A percentile compares a stretch with the other conserved stretches of the same genome.
Conservation (phyloP, 768 basidiomycete species). For the Podaxis sp. region DNA sequence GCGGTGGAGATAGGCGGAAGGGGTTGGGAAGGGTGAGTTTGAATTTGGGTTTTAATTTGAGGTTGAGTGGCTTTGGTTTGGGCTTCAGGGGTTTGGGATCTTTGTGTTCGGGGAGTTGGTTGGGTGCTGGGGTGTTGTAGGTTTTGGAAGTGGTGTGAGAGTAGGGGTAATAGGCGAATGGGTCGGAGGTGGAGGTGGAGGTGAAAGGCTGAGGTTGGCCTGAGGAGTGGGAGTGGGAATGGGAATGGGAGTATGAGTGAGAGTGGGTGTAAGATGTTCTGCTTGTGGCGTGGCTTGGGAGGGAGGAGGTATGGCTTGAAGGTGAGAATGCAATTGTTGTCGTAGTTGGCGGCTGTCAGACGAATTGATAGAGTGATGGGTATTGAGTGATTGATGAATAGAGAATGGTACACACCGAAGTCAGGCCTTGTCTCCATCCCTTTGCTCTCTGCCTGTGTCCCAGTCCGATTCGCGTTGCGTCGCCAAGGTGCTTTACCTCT, state of each 20-base stretch:
- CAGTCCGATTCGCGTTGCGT: neutral
- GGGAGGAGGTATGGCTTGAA: slow-evolving; percentile 1
- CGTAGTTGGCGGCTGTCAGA: neutral
- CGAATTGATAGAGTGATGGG: neutral
- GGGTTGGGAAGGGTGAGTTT: slow-evolving; percentile 10
- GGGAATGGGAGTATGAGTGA: neutral
- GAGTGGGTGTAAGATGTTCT: neutral
- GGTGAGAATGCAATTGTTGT: neutral
- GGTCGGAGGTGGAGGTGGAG: neutral
- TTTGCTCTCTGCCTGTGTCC: neutral
- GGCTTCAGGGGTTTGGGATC: neutral
- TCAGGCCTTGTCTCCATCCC: neutral
- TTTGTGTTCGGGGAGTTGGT: neutral
- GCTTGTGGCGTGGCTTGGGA: slow-evolving; percentile 2
- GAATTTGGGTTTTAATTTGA: slow-evolving; percentile 1
- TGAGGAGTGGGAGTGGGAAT: neutral
- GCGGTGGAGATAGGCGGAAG: neutral
- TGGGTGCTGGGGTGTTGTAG: neutral
- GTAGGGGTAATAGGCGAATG: neutral
- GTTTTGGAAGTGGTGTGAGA: neutral
- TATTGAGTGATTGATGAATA: neutral
- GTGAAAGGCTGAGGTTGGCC: neutral
- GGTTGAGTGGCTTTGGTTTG: neutral
- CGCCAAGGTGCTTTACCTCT: neutral
- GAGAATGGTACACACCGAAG: neutral